These are phyloP conservation scores for Backusella parvicylindrica DNA, from an alignment of 192 early-diverging fungal genomes.

Conservation along the genomic window DNA sequence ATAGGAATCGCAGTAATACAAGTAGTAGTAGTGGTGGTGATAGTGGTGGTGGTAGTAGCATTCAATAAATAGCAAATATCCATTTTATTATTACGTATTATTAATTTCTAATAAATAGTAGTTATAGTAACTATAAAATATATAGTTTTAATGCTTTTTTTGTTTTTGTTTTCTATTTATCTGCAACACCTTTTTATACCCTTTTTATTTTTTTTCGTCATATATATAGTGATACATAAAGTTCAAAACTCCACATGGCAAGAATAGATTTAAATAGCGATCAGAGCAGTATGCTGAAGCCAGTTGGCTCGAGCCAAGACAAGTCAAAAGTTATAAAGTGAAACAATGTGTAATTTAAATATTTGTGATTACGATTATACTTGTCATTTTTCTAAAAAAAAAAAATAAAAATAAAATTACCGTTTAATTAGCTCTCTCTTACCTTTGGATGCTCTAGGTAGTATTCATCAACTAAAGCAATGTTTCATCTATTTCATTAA, in stretches of 20 bases:
- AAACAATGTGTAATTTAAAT: background rate
- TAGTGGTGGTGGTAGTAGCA: background rate
- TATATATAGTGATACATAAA: background rate
- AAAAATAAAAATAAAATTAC: too few relatives aligned
- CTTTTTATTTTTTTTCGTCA: too few relatives aligned
- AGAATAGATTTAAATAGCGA: background rate
- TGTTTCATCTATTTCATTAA: too few relatives aligned
- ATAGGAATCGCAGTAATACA: background rate
- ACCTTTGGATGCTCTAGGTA: too few relatives aligned
- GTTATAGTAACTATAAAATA: too few relatives aligned
- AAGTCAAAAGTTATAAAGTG: background rate
- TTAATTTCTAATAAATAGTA: too few relatives aligned
- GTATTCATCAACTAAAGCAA: too few relatives aligned
- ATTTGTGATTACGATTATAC: background rate
- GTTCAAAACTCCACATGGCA: background rate
- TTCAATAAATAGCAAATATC: background rate
- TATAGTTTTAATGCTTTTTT: too few relatives aligned
- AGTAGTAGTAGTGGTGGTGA: too few relatives aligned
- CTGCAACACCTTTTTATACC: too few relatives aligned
- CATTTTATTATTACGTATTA: background rate
- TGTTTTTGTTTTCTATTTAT: background rate
- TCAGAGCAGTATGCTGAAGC: background rate
- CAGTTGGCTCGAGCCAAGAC: background rate
- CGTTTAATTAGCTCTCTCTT: too few relatives aligned
- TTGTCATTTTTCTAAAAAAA: too few relatives aligned